Conservation (phyloP, 352 stramenopile species). For the Aphanomyces cochlioides region DNA sequence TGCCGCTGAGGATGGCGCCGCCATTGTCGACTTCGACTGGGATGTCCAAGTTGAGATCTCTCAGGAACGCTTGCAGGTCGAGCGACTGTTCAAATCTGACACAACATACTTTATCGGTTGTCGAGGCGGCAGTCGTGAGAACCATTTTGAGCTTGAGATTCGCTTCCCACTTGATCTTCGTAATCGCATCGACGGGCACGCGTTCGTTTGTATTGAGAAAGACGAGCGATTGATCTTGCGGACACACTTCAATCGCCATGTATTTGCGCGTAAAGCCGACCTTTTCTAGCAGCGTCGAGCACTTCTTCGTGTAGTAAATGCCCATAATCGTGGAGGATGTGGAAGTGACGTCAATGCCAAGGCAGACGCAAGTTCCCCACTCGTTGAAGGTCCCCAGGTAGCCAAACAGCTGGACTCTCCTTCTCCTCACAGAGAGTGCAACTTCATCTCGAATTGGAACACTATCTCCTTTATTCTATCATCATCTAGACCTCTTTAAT, state of each 20-base stretch:
- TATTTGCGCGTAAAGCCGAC: conserved; percentile 20
- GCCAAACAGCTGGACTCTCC: too few relatives aligned
- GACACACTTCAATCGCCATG: conserved; percentile 21
- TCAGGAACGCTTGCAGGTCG: conserved; percentile 8
- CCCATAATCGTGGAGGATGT: conserved; percentile 2
- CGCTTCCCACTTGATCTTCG: conserved; percentile 12
- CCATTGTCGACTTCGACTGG: background rate
- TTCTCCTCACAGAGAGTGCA: too few relatives aligned
- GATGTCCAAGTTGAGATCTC: conserved; percentile 17
- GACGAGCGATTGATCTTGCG: conserved; percentile 7
- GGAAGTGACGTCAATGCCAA: background rate
- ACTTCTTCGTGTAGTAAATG: conserved; percentile 26
- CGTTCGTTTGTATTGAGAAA: conserved; percentile 18
- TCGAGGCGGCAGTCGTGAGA: background rate
- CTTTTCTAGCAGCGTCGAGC: conserved; percentile 23
- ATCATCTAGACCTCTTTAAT: too few relatives aligned
- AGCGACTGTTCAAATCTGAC: conserved; percentile 8
- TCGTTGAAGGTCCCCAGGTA: too few relatives aligned
- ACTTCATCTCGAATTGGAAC: too few relatives aligned
- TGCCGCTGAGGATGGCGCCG: background rate
- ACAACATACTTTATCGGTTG: background rate
- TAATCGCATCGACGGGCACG: conserved; percentile 6
- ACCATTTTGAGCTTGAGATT: conserved; percentile 18
- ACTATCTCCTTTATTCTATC: too few relatives aligned
- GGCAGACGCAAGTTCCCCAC: background rate